phyloP scores from a whole-genome alignment of 208 protist genomes.

The Crithidia brevicula region DNA sequence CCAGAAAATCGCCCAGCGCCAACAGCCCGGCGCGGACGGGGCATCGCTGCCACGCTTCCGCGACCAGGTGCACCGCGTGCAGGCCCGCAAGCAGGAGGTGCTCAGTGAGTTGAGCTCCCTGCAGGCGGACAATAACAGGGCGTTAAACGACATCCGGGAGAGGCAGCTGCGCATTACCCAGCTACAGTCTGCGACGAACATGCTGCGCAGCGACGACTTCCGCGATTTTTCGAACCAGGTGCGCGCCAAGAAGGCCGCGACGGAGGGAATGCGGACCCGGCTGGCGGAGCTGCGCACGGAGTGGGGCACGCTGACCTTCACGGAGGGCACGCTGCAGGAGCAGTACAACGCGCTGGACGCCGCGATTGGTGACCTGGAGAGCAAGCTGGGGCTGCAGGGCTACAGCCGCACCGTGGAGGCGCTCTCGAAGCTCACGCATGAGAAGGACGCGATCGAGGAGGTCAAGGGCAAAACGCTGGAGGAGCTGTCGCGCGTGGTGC shows the following conservation, averaged over 20 bases:
- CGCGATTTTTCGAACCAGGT: slow-evolving; percentile 83
- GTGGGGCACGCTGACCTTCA: slow-evolving; percentile 88
- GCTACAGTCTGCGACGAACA: slow-evolving; percentile 79
- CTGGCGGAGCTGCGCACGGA: slow-evolving; percentile 86
- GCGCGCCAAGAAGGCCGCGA: slow-evolving; percentile 83
- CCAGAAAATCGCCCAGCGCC: slow-evolving; percentile 60
- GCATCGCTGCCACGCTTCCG: slow-evolving; percentile 79
- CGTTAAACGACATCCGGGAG: slow-evolving; percentile 76
- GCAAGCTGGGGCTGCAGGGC: slow-evolving; percentile 84
- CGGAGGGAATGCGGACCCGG: slow-evolving; percentile 78
- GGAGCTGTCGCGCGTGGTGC: slow-evolving; percentile 88
- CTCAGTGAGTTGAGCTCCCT: slow-evolving; percentile 68
- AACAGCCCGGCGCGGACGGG: slow-evolving; percentile 76
- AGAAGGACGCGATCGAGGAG: slow-evolving; percentile 88
- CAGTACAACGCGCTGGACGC: slow-evolving; percentile 74
- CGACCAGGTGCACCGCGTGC: slow-evolving; percentile 82
- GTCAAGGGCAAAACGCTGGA: slow-evolving; percentile 91
- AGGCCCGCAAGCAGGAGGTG: slow-evolving; percentile 71
- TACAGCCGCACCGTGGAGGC: slow-evolving; percentile 85
- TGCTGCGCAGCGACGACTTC: slow-evolving; percentile 89
- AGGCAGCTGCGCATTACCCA: slow-evolving; percentile 75
- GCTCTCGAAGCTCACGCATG: slow-evolving; percentile 78
- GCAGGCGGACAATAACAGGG: slow-evolving; percentile 78
- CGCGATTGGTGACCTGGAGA: slow-evolving; percentile 81
- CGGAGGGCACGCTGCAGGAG: slow-evolving; percentile 73